A percentile compares a stretch with the other conserved stretches of the same genome.
Evolutionary conservation across 805 yeast genomes (phyloP).

Genomic region (Pichia eremophila): DNA sequence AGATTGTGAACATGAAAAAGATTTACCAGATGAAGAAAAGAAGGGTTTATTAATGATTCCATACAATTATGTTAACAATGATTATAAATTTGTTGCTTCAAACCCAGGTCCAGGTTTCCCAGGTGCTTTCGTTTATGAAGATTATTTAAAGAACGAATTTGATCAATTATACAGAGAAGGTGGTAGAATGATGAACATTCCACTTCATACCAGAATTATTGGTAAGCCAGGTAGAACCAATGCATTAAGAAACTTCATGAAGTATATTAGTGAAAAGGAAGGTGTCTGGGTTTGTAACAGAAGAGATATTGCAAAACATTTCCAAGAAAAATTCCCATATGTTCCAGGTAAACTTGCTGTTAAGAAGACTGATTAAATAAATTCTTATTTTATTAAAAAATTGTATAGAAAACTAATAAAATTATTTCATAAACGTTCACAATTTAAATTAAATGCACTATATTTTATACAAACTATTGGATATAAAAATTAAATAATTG

Average conservation of each 20-base stretch:
- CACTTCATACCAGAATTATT: constrained; percentile 28
- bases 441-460: too few relatives aligned
- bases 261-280: constrained; percentile 24
- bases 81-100: constrained; percentile 18
- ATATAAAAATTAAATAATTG: background rate
- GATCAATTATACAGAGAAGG: constrained; percentile 30
- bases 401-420: background rate
- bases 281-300: constrained; percentile 28
- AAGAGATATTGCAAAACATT: background rate
- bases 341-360: background rate
- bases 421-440: background rate
- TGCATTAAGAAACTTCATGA: constrained; percentile 28
- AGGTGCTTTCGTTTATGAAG: constrained; percentile 17
- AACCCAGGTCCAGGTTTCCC: constrained; percentile 18
- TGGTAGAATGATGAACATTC: constrained; percentile 29
- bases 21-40: constrained; percentile 11
- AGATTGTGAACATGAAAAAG: constrained; percentile 22
- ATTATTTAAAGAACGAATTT: constrained; percentile 28
- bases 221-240: constrained; percentile 30
- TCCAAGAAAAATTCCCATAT: background rate
- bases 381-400: too few relatives aligned
- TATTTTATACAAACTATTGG: too few relatives aligned
- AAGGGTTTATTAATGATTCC: constrained; percentile 22
- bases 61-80: constrained; percentile 20
- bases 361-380: background rate